These are phyloP conservation scores for Sporobolus alterniflorus DNA, from an alignment of 202 grass and related monocot species.

Conservation along the genomic window DNA sequence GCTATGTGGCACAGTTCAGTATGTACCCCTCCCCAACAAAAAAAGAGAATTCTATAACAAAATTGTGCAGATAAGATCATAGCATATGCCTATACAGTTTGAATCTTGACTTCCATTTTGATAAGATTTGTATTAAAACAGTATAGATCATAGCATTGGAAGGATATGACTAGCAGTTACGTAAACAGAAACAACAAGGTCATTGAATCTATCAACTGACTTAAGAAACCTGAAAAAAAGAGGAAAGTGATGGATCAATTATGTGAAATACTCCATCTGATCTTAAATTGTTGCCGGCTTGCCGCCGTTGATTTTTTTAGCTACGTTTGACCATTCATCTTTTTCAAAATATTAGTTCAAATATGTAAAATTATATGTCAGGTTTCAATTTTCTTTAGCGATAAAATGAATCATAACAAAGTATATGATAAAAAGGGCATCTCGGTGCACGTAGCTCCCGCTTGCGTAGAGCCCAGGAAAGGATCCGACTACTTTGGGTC, in stretches of 20 bases:
- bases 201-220: slow-evolving; percentile 83
- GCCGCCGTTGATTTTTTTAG: too few relatives aligned
- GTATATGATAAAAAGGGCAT: too few relatives aligned
- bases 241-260: slow-evolving; percentile 1
- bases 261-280: slow-evolving; percentile 19
- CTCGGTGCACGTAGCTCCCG: too few relatives aligned
- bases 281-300: too few relatives aligned
- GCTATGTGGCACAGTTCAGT: neutral
- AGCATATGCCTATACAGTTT: neutral
- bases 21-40: neutral
- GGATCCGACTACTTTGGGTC: too few relatives aligned
- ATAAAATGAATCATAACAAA: too few relatives aligned
- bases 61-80: neutral
- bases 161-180: slow-evolving; percentile 84
- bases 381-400: too few relatives aligned
- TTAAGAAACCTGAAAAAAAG: slow-evolving; percentile 73
- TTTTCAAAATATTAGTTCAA: too few relatives aligned
- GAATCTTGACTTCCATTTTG: neutral
- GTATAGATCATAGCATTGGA: neutral
- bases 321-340: too few relatives aligned
- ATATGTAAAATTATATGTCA: too few relatives aligned
- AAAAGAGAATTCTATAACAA: neutral
- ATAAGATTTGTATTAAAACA: neutral
- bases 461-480: too few relatives aligned
- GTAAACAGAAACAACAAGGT: slow-evolving; percentile 76